Percentiles rank a stretch among this genome's conserved stretches.
Evolutionary conservation across 1,284 basidiomycete species (phyloP).

Genomic region (Sparassis latifolia): DNA sequence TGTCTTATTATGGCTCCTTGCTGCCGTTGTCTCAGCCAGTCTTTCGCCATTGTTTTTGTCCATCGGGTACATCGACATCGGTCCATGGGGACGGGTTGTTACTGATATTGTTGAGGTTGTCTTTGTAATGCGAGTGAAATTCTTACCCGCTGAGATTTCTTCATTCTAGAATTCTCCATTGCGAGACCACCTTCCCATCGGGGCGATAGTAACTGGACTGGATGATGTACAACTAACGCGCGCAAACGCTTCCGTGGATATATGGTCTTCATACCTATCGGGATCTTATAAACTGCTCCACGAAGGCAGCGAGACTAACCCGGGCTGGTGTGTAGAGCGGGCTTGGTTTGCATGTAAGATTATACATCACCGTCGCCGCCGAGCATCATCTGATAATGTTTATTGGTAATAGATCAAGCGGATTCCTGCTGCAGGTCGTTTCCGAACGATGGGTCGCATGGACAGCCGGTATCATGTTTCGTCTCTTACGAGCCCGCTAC

Average conservation of each 20-base stretch:
- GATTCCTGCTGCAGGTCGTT: conserved; percentile 10
- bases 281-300: background rate
- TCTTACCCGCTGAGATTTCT: background rate
- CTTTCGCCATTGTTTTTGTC: conserved; percentile 47
- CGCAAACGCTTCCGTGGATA: conserved; percentile 19
- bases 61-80: conserved; percentile 44
- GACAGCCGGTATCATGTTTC: conserved; percentile 36
- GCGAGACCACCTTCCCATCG: conserved; percentile 39
- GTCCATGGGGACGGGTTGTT: conserved; percentile 43
- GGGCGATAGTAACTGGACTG: conserved; percentile 48
- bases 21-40: conserved; percentile 25
- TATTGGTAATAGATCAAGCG: conserved; percentile 12
- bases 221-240: conserved; percentile 45
- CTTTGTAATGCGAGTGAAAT: background rate
- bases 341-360: conserved; percentile 26
- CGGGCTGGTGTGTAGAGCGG: conserved; percentile 56
- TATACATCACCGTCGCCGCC: background rate
- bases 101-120: conserved; percentile 40
- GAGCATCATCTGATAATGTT: no score
- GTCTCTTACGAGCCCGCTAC: conserved; percentile 15
- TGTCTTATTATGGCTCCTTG: conserved; percentile 17
- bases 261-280: conserved; percentile 44
- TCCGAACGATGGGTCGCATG: no score
- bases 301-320: conserved; percentile 1
- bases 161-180: conserved; percentile 48